A percentile compares a stretch with the other conserved stretches of the same genome.
Conservation (phyloP, 495 filamentous ascomycete species). For the Coniosporium apollinis region DNA sequence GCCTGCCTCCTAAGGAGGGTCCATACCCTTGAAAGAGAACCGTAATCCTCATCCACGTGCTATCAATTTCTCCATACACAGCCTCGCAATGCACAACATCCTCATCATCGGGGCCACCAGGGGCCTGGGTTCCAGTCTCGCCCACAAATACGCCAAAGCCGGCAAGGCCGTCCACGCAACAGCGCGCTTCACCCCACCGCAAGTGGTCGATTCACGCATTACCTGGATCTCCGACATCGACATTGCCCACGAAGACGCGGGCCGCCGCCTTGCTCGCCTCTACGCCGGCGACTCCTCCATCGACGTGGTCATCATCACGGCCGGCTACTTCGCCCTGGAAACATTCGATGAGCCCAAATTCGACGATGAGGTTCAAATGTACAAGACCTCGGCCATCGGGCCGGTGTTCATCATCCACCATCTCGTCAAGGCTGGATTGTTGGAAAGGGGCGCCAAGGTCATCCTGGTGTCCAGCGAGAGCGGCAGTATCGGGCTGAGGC, state of each 20-base stretch:
- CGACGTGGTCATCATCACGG: conserved; percentile 45
- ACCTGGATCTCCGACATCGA: conserved; percentile 28
- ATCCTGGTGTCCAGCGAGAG: conserved; percentile 51
- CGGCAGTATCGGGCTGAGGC: conserved; percentile 49
- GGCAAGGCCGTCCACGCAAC: conserved; percentile 41
- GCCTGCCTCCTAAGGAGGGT: too few species aligned
- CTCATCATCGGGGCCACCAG: conserved; percentile 52
- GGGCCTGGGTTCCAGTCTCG: conserved; percentile 46
- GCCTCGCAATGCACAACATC: conserved; percentile 27
- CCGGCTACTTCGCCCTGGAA: conserved; percentile 52
- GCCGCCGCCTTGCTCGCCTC: conserved; percentile 15
- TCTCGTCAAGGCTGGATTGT: conserved; percentile 35
- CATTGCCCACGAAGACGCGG: conserved; percentile 17
- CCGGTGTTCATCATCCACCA: conserved; percentile 49
- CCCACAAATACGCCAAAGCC: conserved; percentile 37
- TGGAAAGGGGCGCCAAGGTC: conserved; percentile 35
- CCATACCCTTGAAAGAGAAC: too few species aligned
- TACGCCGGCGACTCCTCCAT: conserved; percentile 27
- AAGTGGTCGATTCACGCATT: conserved; percentile 17
- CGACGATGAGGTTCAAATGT: conserved; percentile 52
- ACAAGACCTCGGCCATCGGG: conserved; percentile 48
- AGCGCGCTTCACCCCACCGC: conserved; percentile 28
- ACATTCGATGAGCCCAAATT: conserved; percentile 44
- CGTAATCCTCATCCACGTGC: too few species aligned
- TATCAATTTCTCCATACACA: too few species aligned